Percentiles rank a stretch among this genome's conserved stretches.
phyloP scores from a whole-genome alignment of 106 monocot genomes.

The Chionographis japonica region DNA sequence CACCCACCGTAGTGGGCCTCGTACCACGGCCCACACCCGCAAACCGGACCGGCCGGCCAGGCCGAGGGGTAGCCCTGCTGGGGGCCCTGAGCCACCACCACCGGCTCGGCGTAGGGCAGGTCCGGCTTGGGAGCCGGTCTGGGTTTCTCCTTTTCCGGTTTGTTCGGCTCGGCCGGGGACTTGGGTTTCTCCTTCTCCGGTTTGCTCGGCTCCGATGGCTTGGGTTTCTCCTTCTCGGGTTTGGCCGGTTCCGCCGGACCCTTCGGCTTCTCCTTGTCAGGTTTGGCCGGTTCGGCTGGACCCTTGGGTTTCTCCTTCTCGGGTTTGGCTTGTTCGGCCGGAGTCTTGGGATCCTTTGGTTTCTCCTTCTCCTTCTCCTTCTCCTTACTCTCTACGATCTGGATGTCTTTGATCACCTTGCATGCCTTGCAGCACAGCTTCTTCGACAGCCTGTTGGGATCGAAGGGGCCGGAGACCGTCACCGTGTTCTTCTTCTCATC shows the following conservation, averaged over 20 bases:
- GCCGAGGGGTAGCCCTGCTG: not conserved
- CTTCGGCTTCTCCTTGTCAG: not conserved
- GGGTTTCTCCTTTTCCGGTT: slow-evolving; percentile 1
- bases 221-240: not conserved
- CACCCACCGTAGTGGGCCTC: slow-evolving; percentile 34
- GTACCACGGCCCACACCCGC: slow-evolving; percentile 31
- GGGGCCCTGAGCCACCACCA: too few species aligned
- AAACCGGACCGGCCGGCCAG: slow-evolving; percentile 6
- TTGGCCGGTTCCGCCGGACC: not conserved
- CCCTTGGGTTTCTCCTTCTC: slow-evolving; percentile 6
- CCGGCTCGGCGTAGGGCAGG: too few species aligned
- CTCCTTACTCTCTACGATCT: slow-evolving; percentile 29
- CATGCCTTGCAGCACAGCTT: slow-evolving; percentile 53
- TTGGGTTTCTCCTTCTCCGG: not conserved
- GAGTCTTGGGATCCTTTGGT: not conserved
- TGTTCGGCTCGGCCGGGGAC: not conserved
- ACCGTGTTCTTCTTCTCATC: slow-evolving; percentile 59
- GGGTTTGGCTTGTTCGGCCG: not conserved
- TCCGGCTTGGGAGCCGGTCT: not conserved
- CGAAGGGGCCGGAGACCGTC: slow-evolving; percentile 50
- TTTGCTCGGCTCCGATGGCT: not conserved
- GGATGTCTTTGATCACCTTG: slow-evolving; percentile 44
- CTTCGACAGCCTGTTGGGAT: slow-evolving; percentile 28
- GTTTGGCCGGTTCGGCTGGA: slow-evolving; percentile 3
- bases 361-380: slow-evolving; percentile 7